Base-by-base conservation (phyloP, 1,284 basidiomycete genomes). In the Omphalotus olearius region DNA sequence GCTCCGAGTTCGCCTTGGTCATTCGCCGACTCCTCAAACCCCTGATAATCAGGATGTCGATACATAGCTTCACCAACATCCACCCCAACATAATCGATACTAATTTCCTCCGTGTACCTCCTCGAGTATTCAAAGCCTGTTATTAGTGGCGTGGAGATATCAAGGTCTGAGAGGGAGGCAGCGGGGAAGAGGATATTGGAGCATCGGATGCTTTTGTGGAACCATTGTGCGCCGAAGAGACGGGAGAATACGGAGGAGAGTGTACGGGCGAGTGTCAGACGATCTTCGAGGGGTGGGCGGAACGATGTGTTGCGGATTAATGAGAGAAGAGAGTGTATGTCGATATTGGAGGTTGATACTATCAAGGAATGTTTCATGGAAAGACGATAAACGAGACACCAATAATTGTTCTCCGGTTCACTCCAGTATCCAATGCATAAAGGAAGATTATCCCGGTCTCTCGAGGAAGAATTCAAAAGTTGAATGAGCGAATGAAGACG, bases 11-110 rank as follows among this genome's bases (percentile, higher is more conserved):
- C n/a, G n/a, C n/a, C n/a, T n/a, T n/a, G n/a, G n/a, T n/a, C n/a
- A n/a, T n/a, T n/a, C n/a, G n/a, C n/a, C n/a, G n/a, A n/a, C n/a
- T n/a, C n/a, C n/a, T n/a, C n/a, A n/a, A n/a, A 28, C 26, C 33
- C 48, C 18, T 53, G 52, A 25, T 53, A 53, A 33, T 53, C 52
- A 5, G 52, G 52, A 33, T 53, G 52, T 13, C 52, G 46, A 43
- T 53, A 53, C 23, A 53, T 4, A 45, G 47, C 47, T 23, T 53
- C 40, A 1, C 20, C 20, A 33, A 50, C 26, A n/a, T 49, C 47
- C 30, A 36, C 16, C 6, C 33, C 9, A 16, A 49, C 23, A 16
- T 39, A 28, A 18, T 53, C 52, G 33, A 53, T 49, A 35, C 52
- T 53, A 16, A 28, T 18, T n/a, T 40, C 17, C 36, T 53, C 52